These are phyloP conservation scores for Arthrobotrys pseudoclavata DNA, from an alignment of 2,329 filamentous ascomycete genomes.

Conservation along the genomic window DNA sequence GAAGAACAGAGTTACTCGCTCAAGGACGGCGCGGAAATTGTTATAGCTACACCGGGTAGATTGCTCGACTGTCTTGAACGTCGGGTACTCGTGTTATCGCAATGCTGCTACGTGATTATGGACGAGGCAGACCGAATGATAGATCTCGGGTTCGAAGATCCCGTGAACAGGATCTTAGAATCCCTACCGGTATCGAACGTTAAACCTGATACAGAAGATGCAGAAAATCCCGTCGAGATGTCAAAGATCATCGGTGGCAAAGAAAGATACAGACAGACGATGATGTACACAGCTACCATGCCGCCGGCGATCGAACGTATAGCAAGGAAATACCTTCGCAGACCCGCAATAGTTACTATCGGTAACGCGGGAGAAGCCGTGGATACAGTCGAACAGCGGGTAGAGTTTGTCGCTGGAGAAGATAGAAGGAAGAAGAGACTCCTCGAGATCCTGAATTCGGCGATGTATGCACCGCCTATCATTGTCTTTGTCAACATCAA, in stretches of 20 bases:
- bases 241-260: slow-evolving; percentile 79
- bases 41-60: slow-evolving; percentile 98
- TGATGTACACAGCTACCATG: slow-evolving; percentile 99
- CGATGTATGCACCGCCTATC: slow-evolving; percentile 87
- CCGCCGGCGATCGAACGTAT: slow-evolving; percentile 91
- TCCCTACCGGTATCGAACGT: slow-evolving; percentile 92
- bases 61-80: slow-evolving; percentile 97
- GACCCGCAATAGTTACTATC: slow-evolving; percentile 93
- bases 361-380: slow-evolving; percentile 95
- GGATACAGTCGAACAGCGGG: slow-evolving; percentile 96
- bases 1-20: slow-evolving; percentile 91
- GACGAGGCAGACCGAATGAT: slow-evolving; percentile 99
- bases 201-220: slow-evolving; percentile 93
- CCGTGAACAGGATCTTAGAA: slow-evolving; percentile 96
- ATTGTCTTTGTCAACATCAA: slow-evolving; percentile 99
- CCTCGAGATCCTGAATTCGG: slow-evolving; percentile 85
- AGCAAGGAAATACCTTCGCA: slow-evolving; percentile 93
- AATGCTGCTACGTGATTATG: slow-evolving; percentile 78
- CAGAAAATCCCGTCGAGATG: slow-evolving; percentile 90
- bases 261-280: slow-evolving; percentile 92
- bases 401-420: slow-evolving; percentile 90
- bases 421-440: slow-evolving; percentile 97
- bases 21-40: slow-evolving; percentile 93
- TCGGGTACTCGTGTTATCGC: slow-evolving; percentile 74
- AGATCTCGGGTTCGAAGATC: slow-evolving; percentile 96